Percentiles rank a stretch among this genome's conserved stretches.
Evolutionary conservation across 2,329 filamentous ascomycete species (phyloP).

Genomic region (Reticulascus tulasneorum): DNA sequence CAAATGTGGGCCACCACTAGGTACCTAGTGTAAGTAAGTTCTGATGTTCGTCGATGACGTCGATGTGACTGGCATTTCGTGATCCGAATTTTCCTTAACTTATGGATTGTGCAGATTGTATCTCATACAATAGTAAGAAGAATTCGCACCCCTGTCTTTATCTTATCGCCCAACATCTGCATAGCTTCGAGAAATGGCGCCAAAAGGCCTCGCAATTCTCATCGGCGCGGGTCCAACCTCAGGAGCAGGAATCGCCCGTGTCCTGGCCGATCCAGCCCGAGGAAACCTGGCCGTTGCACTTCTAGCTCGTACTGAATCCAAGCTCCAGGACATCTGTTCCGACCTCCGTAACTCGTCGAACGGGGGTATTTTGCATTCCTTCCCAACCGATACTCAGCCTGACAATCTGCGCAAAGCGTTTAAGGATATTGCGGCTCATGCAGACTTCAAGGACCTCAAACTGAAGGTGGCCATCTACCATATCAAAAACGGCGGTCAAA

Average conservation of each 20-base stretch:
- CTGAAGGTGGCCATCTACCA: slow-evolving; percentile 50
- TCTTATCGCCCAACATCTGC: no score
- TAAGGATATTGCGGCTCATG: slow-evolving; percentile 41
- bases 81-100: no score
- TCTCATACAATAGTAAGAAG: no score
- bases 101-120: no score
- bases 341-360: slow-evolving; percentile 35
- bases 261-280: slow-evolving; percentile 44
- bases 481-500: slow-evolving; percentile 49
- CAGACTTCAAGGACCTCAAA: slow-evolving; percentile 44
- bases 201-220: slow-evolving; percentile 45
- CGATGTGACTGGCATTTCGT: no score
- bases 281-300: slow-evolving; percentile 54
- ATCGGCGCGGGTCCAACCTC: slow-evolving; percentile 46
- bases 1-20: no score
- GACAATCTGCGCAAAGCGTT: slow-evolving; percentile 44
- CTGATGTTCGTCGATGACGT: no score
- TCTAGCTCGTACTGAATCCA: slow-evolving; percentile 44
- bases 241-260: slow-evolving; percentile 52
- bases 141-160: no score
- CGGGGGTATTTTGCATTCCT: slow-evolving; percentile 43
- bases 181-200: no score
- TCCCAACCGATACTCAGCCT: slow-evolving; percentile 46
- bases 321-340: slow-evolving; percentile 36
- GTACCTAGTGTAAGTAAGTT: no score